These are phyloP conservation scores for Sordariomycetes sp. DNA, from an alignment of 2,329 filamentous ascomycete genomes.

Conservation along the genomic window DNA sequence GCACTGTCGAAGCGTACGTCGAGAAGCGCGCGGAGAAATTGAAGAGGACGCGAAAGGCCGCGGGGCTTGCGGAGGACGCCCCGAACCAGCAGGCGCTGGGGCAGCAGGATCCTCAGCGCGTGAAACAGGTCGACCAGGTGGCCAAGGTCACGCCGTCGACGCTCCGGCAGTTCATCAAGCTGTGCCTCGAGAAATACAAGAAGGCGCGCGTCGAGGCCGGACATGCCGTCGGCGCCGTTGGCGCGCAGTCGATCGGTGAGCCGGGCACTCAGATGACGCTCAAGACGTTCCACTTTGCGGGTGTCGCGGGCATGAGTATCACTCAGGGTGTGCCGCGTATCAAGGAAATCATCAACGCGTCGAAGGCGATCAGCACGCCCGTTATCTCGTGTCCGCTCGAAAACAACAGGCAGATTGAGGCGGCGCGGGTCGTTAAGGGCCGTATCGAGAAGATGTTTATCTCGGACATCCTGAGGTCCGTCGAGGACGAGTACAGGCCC, in stretches of 20 bases:
- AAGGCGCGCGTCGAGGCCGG: conserved; percentile 87
- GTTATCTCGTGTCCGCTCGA: conserved; percentile 80
- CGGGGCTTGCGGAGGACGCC: conserved; percentile 27
- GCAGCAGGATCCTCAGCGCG: conserved; percentile 12
- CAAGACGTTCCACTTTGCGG: conserved; percentile 99
- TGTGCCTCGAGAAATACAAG: conserved; percentile 83
- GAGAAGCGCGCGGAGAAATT: conserved; percentile 47
- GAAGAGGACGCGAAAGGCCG: conserved; percentile 33
- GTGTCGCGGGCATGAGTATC: conserved; percentile 98
- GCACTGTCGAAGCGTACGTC: conserved; percentile 64
- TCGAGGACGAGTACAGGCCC: conserved; percentile 82
- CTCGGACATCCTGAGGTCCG: conserved; percentile 63
- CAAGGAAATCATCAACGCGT: conserved; percentile 99
- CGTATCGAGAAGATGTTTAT: conserved; percentile 92
- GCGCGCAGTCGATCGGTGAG: conserved; percentile 95
- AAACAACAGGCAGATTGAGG: conserved; percentile 60
- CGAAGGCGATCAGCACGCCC: conserved; percentile 83
- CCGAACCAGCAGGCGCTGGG: conserved; percentile 12
- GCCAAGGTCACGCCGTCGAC: conserved; percentile 72
- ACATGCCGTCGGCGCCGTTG: conserved; percentile 89
- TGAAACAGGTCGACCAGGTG: conserved; percentile 50
- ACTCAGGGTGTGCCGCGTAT: conserved; percentile 98
- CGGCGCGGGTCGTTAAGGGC: conserved; percentile 82
- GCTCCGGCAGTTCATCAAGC: conserved; percentile 60
- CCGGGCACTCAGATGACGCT: conserved; percentile 98